Conservation (phyloP, 225 moss, liverwort and hornwort species). For the Bryum argenteum region DNA sequence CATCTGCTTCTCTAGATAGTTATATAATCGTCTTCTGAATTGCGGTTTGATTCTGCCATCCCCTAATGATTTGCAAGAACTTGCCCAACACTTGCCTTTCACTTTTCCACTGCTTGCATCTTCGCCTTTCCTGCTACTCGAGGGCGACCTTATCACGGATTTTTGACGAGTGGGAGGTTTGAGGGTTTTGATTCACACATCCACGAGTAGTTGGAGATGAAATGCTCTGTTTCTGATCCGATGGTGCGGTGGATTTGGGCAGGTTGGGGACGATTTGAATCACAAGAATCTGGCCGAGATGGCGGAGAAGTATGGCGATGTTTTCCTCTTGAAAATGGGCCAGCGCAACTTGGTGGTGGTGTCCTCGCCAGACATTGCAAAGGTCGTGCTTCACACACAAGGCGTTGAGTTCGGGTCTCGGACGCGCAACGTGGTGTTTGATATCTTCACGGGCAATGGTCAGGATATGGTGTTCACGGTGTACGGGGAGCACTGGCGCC, state of each 20-base stretch:
- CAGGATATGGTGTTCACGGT: slow-evolving; percentile 72
- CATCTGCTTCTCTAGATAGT: too few relatives aligned
- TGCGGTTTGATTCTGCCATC: too few relatives aligned
- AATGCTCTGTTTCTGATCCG: slow-evolving; percentile 6
- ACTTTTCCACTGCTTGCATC: not conserved
- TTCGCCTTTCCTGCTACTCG: not conserved
- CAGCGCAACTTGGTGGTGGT: slow-evolving; percentile 59
- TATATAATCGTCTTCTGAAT: not conserved
- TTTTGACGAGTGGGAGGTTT: not conserved
- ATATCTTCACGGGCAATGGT: slow-evolving; percentile 64
- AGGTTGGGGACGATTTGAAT: slow-evolving; percentile 66
- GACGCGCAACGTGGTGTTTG: slow-evolving; percentile 65
- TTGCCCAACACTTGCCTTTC: too few relatives aligned
- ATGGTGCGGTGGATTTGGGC: not conserved
- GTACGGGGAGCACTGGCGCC: slow-evolving; percentile 69
- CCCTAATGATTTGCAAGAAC: too few relatives aligned
- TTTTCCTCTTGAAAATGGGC: slow-evolving; percentile 62
- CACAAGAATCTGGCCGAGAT: slow-evolving; percentile 55
- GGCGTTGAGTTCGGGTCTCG: slow-evolving; percentile 65
- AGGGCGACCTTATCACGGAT: not conserved
- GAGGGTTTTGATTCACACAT: not conserved
- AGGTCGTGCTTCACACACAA: slow-evolving; percentile 70
- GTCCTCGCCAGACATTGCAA: slow-evolving; percentile 58
- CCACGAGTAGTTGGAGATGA: not conserved
- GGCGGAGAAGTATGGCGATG: slow-evolving; percentile 57